phyloP scores from a whole-genome alignment of 768 basidiomycete genomes.

The Jaapia argillacea region DNA sequence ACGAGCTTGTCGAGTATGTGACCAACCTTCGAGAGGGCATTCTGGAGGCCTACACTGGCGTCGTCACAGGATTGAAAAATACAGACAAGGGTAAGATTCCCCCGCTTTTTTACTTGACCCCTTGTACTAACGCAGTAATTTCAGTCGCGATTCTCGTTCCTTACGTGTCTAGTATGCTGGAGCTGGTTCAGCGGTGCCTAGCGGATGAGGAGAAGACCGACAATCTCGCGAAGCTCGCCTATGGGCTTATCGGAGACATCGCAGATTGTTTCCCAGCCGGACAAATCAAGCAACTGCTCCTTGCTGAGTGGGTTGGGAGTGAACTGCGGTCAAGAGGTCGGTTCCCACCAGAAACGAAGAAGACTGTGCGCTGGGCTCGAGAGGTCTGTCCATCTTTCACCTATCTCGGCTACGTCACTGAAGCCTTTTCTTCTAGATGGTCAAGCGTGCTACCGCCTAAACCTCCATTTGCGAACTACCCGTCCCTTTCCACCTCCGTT shows the following conservation, averaged over 20 bases:
- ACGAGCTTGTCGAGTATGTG: slow-evolving; percentile 89
- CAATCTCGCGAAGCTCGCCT: slow-evolving; percentile 56
- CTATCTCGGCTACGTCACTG: slow-evolving; percentile 1
- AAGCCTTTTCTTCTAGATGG: slow-evolving; percentile 41
- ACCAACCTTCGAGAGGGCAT: slow-evolving; percentile 87
- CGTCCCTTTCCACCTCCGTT: slow-evolving; percentile 3
- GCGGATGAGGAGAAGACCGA: slow-evolving; percentile 81
- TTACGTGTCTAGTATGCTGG: slow-evolving; percentile 65
- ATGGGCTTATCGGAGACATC: slow-evolving; percentile 88
- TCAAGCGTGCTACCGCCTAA: slow-evolving; percentile 72
- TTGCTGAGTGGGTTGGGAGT: slow-evolving; percentile 69
- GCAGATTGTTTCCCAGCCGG: slow-evolving; percentile 81
- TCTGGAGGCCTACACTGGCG: slow-evolving; percentile 92
- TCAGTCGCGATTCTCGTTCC: slow-evolving; percentile 49
- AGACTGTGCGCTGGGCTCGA: slow-evolving; percentile 87
- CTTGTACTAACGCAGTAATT: background rate
- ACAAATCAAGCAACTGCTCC: slow-evolving; percentile 69
- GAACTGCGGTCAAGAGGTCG: slow-evolving; percentile 69
- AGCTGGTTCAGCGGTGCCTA: slow-evolving; percentile 71
- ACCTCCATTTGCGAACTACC: slow-evolving; percentile 13
- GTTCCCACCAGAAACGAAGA: slow-evolving; percentile 71
- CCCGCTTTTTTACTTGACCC: background rate
- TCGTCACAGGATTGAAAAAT: slow-evolving; percentile 84
- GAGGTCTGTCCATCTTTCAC: slow-evolving; percentile 61
- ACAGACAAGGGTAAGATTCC: slow-evolving; percentile 61